Evolutionary conservation across 169 alveolate genomes (phyloP), one percentile per base, ranked within the genome.

Genomic region (Cyclospora cayetanensis): DNA sequence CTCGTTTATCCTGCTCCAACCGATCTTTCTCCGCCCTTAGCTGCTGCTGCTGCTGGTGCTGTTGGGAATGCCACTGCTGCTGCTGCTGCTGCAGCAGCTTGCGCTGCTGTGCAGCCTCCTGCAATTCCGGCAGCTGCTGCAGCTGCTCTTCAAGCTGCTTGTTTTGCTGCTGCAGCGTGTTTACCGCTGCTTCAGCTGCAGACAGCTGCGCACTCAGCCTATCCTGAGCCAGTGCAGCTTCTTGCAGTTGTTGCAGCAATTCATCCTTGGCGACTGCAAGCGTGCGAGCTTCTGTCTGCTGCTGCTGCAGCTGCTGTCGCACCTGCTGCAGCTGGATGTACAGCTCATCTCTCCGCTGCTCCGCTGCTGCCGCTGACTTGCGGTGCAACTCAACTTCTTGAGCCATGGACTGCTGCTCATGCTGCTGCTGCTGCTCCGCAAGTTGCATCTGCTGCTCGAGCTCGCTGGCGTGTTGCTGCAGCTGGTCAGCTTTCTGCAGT

Each of bases 281-380:
- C n/a, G 50, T 77, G 15, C 72, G 31, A 1, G 42, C 34, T 35
- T 42, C 34, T 0, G 88, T 29, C 15, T 77, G 88, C 88, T 77
- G 88, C 88, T 77, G 88, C 88, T 77, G 88, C 70, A 37, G 88
- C 72, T 77, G 88, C 88, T 77, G 88, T 50, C 88, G 43, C 72
- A 77, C 72, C 68, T 77, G 88, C 68, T 77, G 88, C 88, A 77
- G 88, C 88, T 77, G 88, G 3, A 18, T 35, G 29, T 77, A 77
- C 34, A 77, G 88, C 68, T 77, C 88, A 20, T 77, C 88, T 46
- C 88, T 43, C 52, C 88, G 31, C 72, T 77, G 72, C 46, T 77
- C 88, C 27, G 88, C 88, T 18, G 7, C 31, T 77, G 70, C 70
- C 42, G 88, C 70, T 42, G 88, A 53, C 31, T 77, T 29, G 15